A percentile compares a stretch with the other conserved stretches of the same genome.
Conservation (phyloP, 2,329 filamentous ascomycete species). For the Xylariaceae sp. region DNA sequence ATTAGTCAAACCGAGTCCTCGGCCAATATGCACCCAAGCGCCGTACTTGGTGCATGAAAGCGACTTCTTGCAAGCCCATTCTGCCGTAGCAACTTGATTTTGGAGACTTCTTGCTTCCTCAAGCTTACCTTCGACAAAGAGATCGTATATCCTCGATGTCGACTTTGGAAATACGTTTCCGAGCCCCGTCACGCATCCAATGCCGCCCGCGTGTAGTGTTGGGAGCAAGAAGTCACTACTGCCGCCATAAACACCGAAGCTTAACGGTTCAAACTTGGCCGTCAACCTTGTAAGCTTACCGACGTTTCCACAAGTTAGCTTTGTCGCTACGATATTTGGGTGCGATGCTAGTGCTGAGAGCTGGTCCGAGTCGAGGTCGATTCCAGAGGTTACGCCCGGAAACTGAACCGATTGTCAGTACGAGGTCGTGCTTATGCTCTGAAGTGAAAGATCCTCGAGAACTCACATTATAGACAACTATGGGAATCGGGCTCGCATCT, state of each 20-base stretch:
- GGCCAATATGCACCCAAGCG: constrained; percentile 38
- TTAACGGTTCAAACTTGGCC: constrained; percentile 30
- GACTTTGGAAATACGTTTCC: constrained; percentile 43
- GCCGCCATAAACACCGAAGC: constrained; percentile 40
- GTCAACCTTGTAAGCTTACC: constrained; percentile 26
- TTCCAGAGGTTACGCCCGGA: constrained; percentile 29
- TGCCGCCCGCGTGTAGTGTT: constrained; percentile 33
- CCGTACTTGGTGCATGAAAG: constrained; percentile 44
- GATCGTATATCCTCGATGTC: constrained; percentile 35
- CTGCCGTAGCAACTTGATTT: constrained; percentile 39
- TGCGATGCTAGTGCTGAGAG: constrained; percentile 16
- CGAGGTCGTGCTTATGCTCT: constrained; percentile 8
- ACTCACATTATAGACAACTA: constrained; percentile 23
- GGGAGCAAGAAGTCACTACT: constrained; percentile 40
- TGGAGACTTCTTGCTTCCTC: constrained; percentile 29
- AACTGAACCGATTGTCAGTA: constrained; percentile 16
- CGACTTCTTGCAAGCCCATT: constrained; percentile 47
- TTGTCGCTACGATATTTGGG: constrained; percentile 24
- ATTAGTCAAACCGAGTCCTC: constrained; percentile 29
- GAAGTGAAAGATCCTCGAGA: too few relatives aligned
- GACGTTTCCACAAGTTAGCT: constrained; percentile 25
- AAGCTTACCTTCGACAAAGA: constrained; percentile 34
- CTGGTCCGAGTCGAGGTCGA: constrained; percentile 19
- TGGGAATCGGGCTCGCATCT: constrained; percentile 25
- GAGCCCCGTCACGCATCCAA: constrained; percentile 41